Base-by-base conservation (phyloP, 176 grass and related monocot species). In the Carex littledalei region DNA sequence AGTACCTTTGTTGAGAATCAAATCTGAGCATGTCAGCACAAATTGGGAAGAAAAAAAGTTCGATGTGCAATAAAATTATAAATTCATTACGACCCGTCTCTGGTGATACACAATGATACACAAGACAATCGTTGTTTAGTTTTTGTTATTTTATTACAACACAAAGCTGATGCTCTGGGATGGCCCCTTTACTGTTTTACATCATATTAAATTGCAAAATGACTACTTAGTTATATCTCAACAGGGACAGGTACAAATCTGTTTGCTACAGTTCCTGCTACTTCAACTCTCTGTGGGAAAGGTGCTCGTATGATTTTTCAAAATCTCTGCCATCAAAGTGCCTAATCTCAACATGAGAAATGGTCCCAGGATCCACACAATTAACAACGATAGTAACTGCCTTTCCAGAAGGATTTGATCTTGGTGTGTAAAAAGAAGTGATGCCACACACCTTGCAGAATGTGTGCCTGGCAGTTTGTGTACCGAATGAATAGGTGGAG, bases 361-460 rank as follows among this genome's bases (percentile, higher is more conserved):
- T 22, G 43, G 93, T 98, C 12, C 93, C 95, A 15, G 87, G 49
- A 75, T 91, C 91, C 7, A 98, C 89, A 69, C 93, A 93, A 62
- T 81, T 83, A 5, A 81, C 86, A 74, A 26, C 43, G n/a, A 49
- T 20, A 1, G 92, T 93, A 47, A 93, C 34, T 1, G 93, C 88
- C 10, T 88, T 26, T 63, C 91, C 89, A 68, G 91, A 89, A 69
- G 89, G 91, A 77, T 87, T 90, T 24, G 86, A 91, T 80, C 92
- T 74, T 64, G 92, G 91, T 14, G 61, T 66, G 92, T 97, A 97
- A 88, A 93, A 97, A 3, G 95, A 98, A 81, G 91, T 90, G 86
- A 94, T 92, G 61, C 89, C 92, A 43, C 92, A 98, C n/a, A 89
- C 49, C 87, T 88, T 89, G 82, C 95, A 94, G 85, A 98, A 94